Conservation (phyloP, 331 rosid species). For the Pyracantha coccinea region DNA sequence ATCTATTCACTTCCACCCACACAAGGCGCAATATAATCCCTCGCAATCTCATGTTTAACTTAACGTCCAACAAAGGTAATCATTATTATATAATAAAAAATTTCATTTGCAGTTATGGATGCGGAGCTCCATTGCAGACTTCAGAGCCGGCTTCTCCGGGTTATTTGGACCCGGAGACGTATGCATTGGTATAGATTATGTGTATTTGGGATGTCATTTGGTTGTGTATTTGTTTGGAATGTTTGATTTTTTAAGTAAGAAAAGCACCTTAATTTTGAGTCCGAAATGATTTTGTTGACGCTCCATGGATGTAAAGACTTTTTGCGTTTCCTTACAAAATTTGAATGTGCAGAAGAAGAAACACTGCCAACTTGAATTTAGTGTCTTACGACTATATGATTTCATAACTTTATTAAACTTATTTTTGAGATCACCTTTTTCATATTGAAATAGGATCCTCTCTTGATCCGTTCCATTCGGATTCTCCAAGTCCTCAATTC, state of each 20-base stretch:
- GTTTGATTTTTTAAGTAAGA: neutral
- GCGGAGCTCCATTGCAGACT: constrained; percentile 90
- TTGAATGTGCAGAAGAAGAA: constrained; percentile 69
- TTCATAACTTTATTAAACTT: too few species aligned
- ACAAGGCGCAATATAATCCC: neutral
- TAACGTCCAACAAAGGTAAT: too few species aligned
- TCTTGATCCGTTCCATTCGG: too few species aligned
- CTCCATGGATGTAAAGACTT: neutral
- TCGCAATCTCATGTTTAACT: constrained; percentile 21
- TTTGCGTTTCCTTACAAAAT: neutral
- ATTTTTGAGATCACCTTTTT: too few species aligned
- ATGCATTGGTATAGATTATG: neutral
- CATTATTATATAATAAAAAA: too few species aligned
- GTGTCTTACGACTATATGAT: too few species aligned
- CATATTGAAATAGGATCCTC: too few species aligned
- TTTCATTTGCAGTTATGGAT: constrained; percentile 65
- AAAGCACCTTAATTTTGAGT: neutral
- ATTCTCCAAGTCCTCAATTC: too few species aligned
- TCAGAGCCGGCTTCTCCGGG: constrained; percentile 59
- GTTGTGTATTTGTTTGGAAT: neutral
- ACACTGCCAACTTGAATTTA: constrained; percentile 57
- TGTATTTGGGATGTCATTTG: neutral
- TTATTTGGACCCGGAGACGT: constrained; percentile 54
- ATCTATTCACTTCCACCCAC: neutral
- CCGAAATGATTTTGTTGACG: neutral